Evolutionary conservation across 2,329 filamentous ascomycete genomes (phyloP).

Genomic region (Acrodontium crateriforme): DNA sequence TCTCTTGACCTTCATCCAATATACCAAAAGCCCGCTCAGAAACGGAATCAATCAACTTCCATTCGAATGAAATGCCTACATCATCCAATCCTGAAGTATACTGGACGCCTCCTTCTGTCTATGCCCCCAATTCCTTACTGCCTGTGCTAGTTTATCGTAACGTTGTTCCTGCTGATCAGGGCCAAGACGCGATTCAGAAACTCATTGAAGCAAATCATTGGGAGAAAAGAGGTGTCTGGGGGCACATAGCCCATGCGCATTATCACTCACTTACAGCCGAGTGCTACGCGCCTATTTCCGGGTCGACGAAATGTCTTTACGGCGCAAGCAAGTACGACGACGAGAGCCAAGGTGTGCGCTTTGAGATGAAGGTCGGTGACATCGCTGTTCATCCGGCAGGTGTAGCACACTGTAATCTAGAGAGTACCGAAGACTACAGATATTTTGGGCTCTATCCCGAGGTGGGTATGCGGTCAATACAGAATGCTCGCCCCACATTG

Average conservation of each 20-base stretch:
- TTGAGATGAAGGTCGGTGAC: constrained; percentile 7
- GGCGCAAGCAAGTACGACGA: constrained; percentile 6
- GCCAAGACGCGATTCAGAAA: constrained; percentile 7
- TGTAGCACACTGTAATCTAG: constrained; percentile 14
- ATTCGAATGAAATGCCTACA: no score
- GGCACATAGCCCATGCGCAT: constrained; percentile 11
- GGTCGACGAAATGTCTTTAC: constrained; percentile 8
- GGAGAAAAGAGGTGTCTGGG: constrained; percentile 13
- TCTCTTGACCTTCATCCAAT: no score
- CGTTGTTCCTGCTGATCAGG: constrained; percentile 14
- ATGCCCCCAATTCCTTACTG: constrained; percentile 15
- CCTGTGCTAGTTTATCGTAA: constrained; percentile 19
- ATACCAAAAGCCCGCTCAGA: no score
- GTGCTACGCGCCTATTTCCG: constrained; percentile 13
- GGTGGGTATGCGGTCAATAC: constrained; percentile 3
- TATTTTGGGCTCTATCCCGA: constrained; percentile 17
- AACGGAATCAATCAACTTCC: no score
- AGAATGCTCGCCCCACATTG: not conserved
- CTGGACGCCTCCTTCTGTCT: constrained; percentile 7
- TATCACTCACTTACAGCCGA: constrained; percentile 17
- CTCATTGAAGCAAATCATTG: constrained; percentile 12
- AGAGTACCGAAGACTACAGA: constrained; percentile 13
- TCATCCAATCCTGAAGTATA: no score
- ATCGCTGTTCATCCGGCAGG: constrained; percentile 11
- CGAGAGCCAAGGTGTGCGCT: constrained; percentile 3